These are phyloP conservation scores for Phoma sp. DNA, from an alignment of 2,329 filamentous ascomycete species.

Conservation along the genomic window DNA sequence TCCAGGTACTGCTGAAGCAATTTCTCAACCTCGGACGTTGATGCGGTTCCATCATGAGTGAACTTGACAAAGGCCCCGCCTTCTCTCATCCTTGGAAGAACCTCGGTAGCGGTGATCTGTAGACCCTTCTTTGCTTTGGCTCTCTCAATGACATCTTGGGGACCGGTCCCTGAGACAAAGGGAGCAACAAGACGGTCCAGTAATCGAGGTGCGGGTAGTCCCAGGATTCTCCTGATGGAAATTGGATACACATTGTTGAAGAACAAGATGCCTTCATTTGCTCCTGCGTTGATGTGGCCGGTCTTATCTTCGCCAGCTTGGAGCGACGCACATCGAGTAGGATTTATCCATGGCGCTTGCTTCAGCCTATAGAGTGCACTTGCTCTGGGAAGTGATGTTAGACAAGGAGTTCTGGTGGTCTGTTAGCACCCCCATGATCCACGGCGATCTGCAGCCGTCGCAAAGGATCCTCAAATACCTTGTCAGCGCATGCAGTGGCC, in stretches of 20 bases:
- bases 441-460: slow-evolving; percentile 31
- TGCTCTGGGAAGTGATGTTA: slow-evolving; percentile 8
- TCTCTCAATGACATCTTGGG: slow-evolving; percentile 60
- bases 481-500: slow-evolving; percentile 26
- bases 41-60: slow-evolving; percentile 59
- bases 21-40: slow-evolving; percentile 65
- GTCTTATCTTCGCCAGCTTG: slow-evolving; percentile 69
- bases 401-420: slow-evolving; percentile 20
- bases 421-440: slow-evolving; percentile 28
- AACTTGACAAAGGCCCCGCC: slow-evolving; percentile 95
- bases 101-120: slow-evolving; percentile 76
- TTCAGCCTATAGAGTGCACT: not conserved
- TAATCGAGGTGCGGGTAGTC: slow-evolving; percentile 60
- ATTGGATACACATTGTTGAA: slow-evolving; percentile 92
- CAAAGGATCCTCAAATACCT: slow-evolving; percentile 34
- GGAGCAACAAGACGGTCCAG: slow-evolving; percentile 62
- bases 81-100: slow-evolving; percentile 85
- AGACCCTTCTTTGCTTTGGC: slow-evolving; percentile 67
- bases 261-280: slow-evolving; percentile 85
- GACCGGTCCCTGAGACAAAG: slow-evolving; percentile 62
- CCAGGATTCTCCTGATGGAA: slow-evolving; percentile 70
- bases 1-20: slow-evolving; percentile 69
- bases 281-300: slow-evolving; percentile 79
- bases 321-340: slow-evolving; percentile 42
- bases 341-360: slow-evolving; percentile 12